Evolutionary conservation across 2,329 filamentous ascomycete species (phyloP).

Genomic region (Colletotrichum siamense): DNA sequence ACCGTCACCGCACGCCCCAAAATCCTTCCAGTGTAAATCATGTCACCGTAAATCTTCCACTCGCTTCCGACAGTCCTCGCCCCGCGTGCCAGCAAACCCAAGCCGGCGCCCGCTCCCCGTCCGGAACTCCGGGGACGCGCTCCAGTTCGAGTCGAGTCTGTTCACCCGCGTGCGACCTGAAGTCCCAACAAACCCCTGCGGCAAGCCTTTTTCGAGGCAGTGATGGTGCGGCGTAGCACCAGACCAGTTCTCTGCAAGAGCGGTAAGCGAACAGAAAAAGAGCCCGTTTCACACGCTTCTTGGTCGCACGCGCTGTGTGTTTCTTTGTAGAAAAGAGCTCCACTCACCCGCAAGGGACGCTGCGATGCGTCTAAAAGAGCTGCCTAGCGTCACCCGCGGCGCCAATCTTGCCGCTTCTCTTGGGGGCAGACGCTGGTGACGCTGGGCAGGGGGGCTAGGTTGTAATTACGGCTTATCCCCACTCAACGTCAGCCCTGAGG

Average conservation of each 20-base stretch:
- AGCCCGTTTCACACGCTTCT: not conserved
- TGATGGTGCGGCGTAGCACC: not conserved
- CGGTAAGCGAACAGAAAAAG: not conserved
- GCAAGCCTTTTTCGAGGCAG: not conserved
- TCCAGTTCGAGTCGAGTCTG: not conserved
- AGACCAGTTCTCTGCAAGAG: not conserved
- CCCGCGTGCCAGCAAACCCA: not conserved
- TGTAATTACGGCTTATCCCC: not conserved
- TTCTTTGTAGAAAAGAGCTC: not conserved
- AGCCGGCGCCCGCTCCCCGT: not conserved
- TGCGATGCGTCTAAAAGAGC: not conserved
- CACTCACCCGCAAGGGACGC: not conserved
- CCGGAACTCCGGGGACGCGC: not conserved
- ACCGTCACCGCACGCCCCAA: not conserved
- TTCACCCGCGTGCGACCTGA: not conserved
- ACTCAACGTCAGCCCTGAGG: not conserved
- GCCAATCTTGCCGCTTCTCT: not conserved
- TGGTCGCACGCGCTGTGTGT: not conserved
- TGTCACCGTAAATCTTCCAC: not conserved
- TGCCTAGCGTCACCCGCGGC: not conserved
- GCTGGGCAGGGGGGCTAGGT: not conserved
- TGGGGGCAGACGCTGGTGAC: not conserved
- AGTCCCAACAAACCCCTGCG: not conserved
- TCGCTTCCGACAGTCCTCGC: not conserved
- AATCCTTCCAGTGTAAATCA: not conserved